phyloP scores from a whole-genome alignment of 495 filamentous ascomycete species.

The Physcia stellaris region DNA sequence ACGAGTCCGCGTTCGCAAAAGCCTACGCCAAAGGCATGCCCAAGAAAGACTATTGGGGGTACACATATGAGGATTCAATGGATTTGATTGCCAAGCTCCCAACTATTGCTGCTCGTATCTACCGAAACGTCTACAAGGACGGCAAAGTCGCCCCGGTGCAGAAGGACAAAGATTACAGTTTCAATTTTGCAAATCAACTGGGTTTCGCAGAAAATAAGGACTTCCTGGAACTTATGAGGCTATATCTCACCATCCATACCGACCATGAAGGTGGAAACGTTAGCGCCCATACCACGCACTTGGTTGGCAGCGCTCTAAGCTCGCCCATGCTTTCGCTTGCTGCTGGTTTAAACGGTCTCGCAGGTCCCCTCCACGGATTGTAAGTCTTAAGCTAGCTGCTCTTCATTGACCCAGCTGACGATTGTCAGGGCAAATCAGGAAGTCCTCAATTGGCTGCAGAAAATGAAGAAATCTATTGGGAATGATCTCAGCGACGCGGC shows the following conservation, averaged over 20 bases:
- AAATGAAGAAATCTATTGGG: conserved; percentile 95
- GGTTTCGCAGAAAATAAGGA: conserved; percentile 90
- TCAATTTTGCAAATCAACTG: conserved; percentile 98
- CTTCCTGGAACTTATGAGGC: conserved; percentile 94
- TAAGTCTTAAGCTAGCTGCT: no score
- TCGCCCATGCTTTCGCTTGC: conserved; percentile 93
- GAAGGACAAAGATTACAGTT: conserved; percentile 96
- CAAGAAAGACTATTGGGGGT: conserved; percentile 98
- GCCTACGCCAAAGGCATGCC: conserved; percentile 96
- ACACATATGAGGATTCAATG: conserved; percentile 99
- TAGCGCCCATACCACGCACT: conserved; percentile 92
- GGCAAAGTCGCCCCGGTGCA: conserved; percentile 91
- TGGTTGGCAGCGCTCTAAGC: conserved; percentile 93
- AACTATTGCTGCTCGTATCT: conserved; percentile 94
- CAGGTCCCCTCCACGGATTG: conserved; percentile 94
- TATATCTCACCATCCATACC: conserved; percentile 98
- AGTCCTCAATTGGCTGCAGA: conserved; percentile 93
- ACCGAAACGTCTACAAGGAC: conserved; percentile 99
- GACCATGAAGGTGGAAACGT: conserved; percentile 99
- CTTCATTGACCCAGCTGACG: no score
- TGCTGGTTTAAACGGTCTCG: conserved; percentile 93
- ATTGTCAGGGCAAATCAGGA: conserved; percentile 75
- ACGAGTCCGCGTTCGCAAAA: conserved; percentile 92
- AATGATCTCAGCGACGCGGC: conserved; percentile 88
- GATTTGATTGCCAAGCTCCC: conserved; percentile 99